Base-by-base conservation (phyloP, 108 stramenopile species). In the Skeletonema grethae region DNA sequence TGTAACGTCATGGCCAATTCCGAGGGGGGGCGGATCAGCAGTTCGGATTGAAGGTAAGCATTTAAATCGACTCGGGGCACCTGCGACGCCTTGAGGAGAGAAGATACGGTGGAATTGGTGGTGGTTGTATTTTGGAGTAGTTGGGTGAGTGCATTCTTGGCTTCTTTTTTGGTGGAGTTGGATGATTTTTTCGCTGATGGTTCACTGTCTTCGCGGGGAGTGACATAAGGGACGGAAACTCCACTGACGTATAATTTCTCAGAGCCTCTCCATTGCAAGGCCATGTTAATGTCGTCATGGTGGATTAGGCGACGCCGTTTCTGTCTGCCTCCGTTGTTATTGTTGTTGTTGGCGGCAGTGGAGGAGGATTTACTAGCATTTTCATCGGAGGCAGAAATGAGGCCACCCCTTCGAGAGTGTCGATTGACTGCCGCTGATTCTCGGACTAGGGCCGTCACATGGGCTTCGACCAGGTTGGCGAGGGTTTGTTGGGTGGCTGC, bases 231-330 rank as follows among this genome's bases (percentile, higher is more conserved):
- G 4, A 63, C 69, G 5, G 84, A 73, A 35, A 73, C 85, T 11
- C 81, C 80, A 32, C 88, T 89, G 8, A 86, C 88, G 60, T 94
- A 91, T 46, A 94, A 70, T 41, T 87, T 88, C 61, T 94, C 90
- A 15, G 80, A 83, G 8, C 89, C 89, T 70, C 89, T 70, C 86
- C 88, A 85, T 31, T 79, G 76, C 66, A 94, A 61, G 13, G 93
- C 93, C 82, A 94, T 80, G 68, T 94, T 94, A n/a, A 94, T 72
- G 79, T 94, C 93, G n/a, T 88, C 87, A 28, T 90, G 90, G 63
- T 91, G 89, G 46, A 94, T 76, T 5, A 90, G 82, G 9, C 69
- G 73, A 9, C 50, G 70, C 28, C 72, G 63, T 16, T 65, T 24
- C 28, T 18, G 57, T 5, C 29, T 38, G 30, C 13, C 24, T 35